These are phyloP conservation scores for Decorospora gaudefroyi DNA, from an alignment of 2,329 filamentous ascomycete species.

Conservation along the genomic window DNA sequence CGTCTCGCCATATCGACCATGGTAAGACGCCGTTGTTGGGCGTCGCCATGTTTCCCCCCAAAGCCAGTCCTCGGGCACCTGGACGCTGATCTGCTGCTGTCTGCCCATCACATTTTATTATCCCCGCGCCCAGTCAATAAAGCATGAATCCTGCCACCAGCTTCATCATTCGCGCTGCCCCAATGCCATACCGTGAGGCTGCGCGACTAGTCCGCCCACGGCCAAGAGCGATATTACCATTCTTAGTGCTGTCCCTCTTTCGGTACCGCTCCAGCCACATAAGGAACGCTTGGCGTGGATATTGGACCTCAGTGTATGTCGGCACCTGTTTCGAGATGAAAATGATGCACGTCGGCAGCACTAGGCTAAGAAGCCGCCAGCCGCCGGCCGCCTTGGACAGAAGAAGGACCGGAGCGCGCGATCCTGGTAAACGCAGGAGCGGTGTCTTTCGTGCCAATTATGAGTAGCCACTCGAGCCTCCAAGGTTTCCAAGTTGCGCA, in stretches of 20 bases:
- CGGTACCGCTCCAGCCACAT: constrained; percentile 16
- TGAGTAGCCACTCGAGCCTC: too few relatives aligned
- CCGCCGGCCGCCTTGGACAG: constrained; percentile 29
- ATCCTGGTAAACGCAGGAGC: too few relatives aligned
- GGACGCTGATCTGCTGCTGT: constrained; percentile 16
- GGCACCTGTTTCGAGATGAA: constrained; percentile 20
- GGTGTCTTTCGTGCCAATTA: too few relatives aligned
- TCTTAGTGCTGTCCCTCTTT: constrained; percentile 15
- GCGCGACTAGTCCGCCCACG: constrained; percentile 8
- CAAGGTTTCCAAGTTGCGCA: too few relatives aligned
- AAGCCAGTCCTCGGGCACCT: too few relatives aligned
- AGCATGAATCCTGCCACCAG: constrained; percentile 18
- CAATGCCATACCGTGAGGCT: constrained; percentile 15
- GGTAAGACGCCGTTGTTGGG: constrained; percentile 20
- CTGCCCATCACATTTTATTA: constrained; percentile 7
- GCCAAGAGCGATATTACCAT: constrained; percentile 5
- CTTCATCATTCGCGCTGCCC: constrained; percentile 21
- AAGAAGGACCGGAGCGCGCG: constrained; percentile 19
- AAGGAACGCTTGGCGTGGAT: constrained; percentile 23
- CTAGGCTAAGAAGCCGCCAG: constrained; percentile 29
- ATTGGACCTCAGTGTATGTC: constrained; percentile 26
- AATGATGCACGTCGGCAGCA: constrained; percentile 24
- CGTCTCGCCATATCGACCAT: constrained; percentile 8
- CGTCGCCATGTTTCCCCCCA: too few relatives aligned
- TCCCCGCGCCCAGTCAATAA: constrained; percentile 13